Evolutionary conservation across 768 basidiomycete species (phyloP).

Genomic region (Ramaria rubella): DNA sequence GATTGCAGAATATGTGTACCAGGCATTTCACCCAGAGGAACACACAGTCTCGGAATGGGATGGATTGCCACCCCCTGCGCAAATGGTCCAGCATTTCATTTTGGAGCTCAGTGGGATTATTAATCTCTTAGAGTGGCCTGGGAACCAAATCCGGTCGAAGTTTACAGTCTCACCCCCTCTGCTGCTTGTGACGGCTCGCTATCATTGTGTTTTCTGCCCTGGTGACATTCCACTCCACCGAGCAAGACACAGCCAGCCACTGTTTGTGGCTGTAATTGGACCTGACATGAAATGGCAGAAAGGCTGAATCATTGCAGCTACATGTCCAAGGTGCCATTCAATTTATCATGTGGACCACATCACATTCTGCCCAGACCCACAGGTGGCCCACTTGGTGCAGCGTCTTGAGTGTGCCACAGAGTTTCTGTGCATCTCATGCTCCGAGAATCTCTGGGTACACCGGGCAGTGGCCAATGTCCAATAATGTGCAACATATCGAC

Average conservation of each 20-base stretch:
- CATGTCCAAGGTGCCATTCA: slow-evolving; percentile 14
- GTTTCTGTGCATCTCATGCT: slow-evolving; percentile 23
- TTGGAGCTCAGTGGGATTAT: not conserved
- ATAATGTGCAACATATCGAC: slow-evolving; percentile 20
- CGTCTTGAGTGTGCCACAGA: slow-evolving; percentile 15
- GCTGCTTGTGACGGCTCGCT: not conserved
- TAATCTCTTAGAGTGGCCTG: not conserved
- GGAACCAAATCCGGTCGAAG: not conserved
- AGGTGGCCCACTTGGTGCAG: not conserved
- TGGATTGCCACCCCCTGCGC: not conserved
- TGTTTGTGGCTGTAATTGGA: not conserved
- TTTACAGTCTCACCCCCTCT: not conserved
- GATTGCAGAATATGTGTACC: not conserved
- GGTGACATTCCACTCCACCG: not conserved
- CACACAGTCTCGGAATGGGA: not conserved
- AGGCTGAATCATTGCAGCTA: not conserved
- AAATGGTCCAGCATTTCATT: not conserved
- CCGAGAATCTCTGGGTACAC: slow-evolving; percentile 22
- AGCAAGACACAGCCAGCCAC: not conserved
- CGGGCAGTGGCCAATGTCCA: slow-evolving; percentile 20
- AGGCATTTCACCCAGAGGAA: not conserved
- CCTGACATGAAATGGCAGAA: not conserved
- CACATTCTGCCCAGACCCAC: not conserved
- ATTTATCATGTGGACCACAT: slow-evolving; percentile 21
- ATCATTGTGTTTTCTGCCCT: not conserved